phyloP scores from a whole-genome alignment of 2,329 filamentous ascomycete genomes.

The Colletotrichum lupini region DNA sequence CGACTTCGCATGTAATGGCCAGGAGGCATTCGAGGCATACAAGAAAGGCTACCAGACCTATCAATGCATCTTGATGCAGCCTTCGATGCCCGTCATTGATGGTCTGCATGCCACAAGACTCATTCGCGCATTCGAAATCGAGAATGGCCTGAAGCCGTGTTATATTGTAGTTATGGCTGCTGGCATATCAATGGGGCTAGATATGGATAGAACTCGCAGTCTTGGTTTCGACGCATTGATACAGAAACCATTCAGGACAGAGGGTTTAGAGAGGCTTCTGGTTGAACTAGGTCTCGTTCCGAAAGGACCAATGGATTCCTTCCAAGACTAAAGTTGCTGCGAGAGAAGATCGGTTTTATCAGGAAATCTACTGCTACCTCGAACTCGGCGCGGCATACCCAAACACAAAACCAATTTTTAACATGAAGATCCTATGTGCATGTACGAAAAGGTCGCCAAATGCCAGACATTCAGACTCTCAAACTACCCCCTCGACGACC shows the following conservation, averaged over 20 bases:
- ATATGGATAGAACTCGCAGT: background rate
- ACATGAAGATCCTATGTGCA: background rate
- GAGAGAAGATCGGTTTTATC: background rate
- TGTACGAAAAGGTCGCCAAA: background rate
- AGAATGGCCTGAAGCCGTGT: constrained; percentile 48
- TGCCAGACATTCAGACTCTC: background rate
- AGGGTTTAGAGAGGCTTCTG: background rate
- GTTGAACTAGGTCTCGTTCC: background rate
- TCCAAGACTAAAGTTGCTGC: background rate
- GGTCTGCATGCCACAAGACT: constrained; percentile 50
- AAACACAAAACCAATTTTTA: background rate
- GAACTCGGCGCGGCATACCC: background rate
- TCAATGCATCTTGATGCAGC: constrained; percentile 48
- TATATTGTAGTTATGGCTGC: constrained; percentile 46
- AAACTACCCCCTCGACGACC: background rate
- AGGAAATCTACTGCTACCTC: background rate
- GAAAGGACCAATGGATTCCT: background rate
- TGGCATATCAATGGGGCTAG: background rate
- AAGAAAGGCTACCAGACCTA: constrained; percentile 39
- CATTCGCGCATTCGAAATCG: constrained; percentile 53
- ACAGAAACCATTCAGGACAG: background rate
- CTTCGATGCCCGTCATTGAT: constrained; percentile 58
- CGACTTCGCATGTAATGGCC: constrained; percentile 45
- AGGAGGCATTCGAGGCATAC: constrained; percentile 46
- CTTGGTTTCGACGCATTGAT: background rate